Percentiles rank a stretch among this genome's conserved stretches.
These are phyloP conservation scores for Triangularia setosa DNA, from an alignment of 2,329 filamentous ascomycete genomes.

Conservation along the genomic window DNA sequence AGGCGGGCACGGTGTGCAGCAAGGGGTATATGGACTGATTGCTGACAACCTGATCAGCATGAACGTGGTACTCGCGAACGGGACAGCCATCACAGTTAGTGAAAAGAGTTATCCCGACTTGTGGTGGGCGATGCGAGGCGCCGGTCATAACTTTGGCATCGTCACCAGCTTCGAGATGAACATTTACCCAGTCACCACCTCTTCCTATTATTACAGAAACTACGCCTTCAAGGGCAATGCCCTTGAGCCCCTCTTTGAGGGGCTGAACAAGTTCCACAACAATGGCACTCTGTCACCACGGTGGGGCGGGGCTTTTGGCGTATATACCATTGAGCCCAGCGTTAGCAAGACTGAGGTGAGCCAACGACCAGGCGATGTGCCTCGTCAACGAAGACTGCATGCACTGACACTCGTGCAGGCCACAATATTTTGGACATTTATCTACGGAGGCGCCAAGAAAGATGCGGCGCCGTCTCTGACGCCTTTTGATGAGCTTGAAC, in stretches of 20 bases:
- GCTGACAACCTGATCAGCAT: conserved; percentile 1
- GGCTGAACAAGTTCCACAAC: background rate
- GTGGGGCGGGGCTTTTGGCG: background rate
- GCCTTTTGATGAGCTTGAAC: background rate
- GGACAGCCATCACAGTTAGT: conserved; percentile 3
- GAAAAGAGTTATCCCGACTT: background rate
- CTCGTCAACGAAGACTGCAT: too few relatives aligned
- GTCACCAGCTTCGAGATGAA: conserved; percentile 7
- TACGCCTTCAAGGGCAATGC: background rate
- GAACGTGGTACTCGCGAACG: conserved; percentile 6
- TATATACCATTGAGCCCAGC: background rate
- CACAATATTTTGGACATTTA: conserved; percentile 2
- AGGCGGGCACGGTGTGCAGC: conserved; percentile 4
- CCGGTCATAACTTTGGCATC: conserved; percentile 9
- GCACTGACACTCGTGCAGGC: background rate
- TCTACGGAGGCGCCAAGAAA: background rate
- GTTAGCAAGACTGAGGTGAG: background rate
- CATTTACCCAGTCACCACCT: background rate
- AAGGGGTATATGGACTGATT: conserved; percentile 8
- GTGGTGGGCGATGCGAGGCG: conserved; percentile 4
- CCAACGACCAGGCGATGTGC: too few relatives aligned
- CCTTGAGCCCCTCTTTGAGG: background rate
- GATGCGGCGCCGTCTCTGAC: background rate
- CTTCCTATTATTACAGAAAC: conserved; percentile 2
- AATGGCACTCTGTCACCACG: background rate